Evolutionary conservation across 768 basidiomycete species (phyloP), one percentile per base, ranked within the genome.

Genomic region (Mycena capillaripes): DNA sequence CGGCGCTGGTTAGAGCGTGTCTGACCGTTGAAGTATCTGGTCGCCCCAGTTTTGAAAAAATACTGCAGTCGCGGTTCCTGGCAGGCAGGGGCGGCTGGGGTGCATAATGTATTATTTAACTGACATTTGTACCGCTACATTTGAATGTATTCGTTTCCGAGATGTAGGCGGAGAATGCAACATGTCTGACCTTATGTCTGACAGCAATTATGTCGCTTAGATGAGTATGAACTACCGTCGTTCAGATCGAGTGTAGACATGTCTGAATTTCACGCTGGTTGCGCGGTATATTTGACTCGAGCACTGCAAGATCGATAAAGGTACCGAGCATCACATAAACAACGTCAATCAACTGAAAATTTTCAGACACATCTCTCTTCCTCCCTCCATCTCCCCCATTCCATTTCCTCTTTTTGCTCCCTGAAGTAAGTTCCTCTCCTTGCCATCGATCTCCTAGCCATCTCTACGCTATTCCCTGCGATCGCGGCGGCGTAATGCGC

Each of bases 21-120:
- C 85, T 99, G 52, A 91, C 91, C 75, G 89, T 97, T n/a, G 91
- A 94, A 42, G 88, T 95, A 44, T 82, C 80, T 42, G 90, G 91
- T 27, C 89, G 97, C 64, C 97, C 97, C 19, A 92, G 93, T 6
- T 98, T 97, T 79, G 95, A 96, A 77, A 87, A 87, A 78, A 89
- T 98, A 62, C 84, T 95, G 42, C 86, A 92, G 77, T 93, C 91
- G 81, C 89, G 92, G 32, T 98, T 98, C 85, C 84, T 99, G 73
- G 86, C 86, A 64, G 96, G 96, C 11, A 81, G 83, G 25, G 90
- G 87, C 36, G 96, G 97, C 8, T 98, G 96, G 96, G 82, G 81
- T 12, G 53, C 44, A 68, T 72, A 59, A 80, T 82, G 78, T 76
- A 80, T 66, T 62, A 80, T 32, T 30, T 61, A 62, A 50, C 25